These are phyloP conservation scores for Purshia tridentata DNA, from an alignment of 306 rosid genomes.

Conservation along the genomic window DNA sequence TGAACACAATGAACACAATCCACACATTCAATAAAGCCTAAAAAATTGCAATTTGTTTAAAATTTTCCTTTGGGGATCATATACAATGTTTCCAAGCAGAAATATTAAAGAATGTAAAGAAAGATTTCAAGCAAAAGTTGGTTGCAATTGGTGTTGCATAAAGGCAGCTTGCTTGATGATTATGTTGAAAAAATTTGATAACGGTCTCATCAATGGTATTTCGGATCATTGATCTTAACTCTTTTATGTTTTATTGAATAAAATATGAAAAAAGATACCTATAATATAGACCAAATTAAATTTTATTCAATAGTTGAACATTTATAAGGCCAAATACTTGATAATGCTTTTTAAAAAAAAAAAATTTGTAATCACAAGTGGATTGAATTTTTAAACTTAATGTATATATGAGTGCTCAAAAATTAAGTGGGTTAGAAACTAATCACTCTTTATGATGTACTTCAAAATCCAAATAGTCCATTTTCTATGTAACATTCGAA, in stretches of 20 bases:
- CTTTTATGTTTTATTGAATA: background rate
- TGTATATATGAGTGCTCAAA: too few species aligned
- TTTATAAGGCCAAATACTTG: background rate
- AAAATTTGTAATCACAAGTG: too few species aligned
- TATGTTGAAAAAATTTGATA: background rate
- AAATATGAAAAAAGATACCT: background rate
- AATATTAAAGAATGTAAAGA: constrained; percentile 2
- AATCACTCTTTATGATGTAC: too few species aligned
- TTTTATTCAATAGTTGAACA: background rate
- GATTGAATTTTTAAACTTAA: too few species aligned
- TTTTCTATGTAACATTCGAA: too few species aligned
- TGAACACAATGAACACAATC: background rate
- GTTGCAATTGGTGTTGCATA: constrained; percentile 9
- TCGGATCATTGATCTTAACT: background rate
- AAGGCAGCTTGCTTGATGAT: background rate
- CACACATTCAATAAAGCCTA: too few species aligned
- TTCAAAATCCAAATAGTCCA: too few species aligned
- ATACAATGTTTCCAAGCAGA: background rate
- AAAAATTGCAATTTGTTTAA: background rate
- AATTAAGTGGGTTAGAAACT: too few species aligned
- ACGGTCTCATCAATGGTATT: background rate
- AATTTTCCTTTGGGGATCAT: background rate
- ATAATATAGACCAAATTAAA: background rate
- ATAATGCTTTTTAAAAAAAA: too few species aligned
- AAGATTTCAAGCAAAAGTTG: constrained; percentile 12